These are phyloP conservation scores for Ceratorhiza oryzae-sativae DNA, from an alignment of 1,284 basidiomycete species.

Conservation along the genomic window DNA sequence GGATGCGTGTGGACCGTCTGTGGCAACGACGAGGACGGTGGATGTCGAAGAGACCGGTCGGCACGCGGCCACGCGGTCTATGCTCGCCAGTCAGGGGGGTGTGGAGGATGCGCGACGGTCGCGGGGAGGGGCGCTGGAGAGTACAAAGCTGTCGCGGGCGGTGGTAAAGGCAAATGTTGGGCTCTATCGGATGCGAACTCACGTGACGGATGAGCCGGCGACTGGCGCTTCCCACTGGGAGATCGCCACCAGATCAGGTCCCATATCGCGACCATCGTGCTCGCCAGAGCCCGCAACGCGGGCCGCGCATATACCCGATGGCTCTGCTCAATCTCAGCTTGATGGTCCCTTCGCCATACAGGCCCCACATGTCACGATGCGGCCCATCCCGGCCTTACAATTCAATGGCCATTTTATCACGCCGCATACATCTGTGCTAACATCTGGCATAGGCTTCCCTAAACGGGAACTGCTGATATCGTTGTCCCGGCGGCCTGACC, in stretches of 20 bases:
- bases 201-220: constrained; percentile 21
- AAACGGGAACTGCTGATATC: background rate
- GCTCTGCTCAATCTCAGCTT: background rate
- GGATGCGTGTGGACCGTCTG: background rate
- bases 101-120: background rate
- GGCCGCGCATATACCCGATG: background rate
- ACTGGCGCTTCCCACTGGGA: constrained; percentile 19
- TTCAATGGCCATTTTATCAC: constrained; percentile 7
- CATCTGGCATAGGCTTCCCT: background rate
- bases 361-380: background rate
- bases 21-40: background rate
- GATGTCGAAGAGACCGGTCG: background rate
- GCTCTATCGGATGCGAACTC: background rate
- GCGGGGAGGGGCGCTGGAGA: background rate
- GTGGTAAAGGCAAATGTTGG: constrained; percentile 7
- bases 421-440: background rate
- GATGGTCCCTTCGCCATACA: background rate
- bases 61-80: constrained; percentile 12
- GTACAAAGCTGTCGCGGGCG: background rate
- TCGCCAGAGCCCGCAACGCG: background rate
- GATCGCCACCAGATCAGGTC: constrained; percentile 11
- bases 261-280: constrained; percentile 1
- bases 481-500: background rate
- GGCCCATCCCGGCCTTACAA: background rate
- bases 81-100: background rate